Evolutionary conservation across 192 early-diverging fungal species (phyloP).

Genomic region (Piromyces finnis): DNA sequence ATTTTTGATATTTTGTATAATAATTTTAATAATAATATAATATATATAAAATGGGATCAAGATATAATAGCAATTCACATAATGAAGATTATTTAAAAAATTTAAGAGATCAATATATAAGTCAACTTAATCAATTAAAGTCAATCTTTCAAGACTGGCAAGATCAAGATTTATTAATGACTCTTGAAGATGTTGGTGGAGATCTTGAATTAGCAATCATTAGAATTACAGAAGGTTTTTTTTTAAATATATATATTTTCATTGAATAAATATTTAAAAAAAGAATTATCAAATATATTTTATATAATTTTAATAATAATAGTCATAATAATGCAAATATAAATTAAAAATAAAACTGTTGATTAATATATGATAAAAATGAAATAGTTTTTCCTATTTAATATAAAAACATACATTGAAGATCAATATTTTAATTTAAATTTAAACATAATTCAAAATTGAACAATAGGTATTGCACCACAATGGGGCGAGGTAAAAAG

Average conservation of each 20-base stretch:
- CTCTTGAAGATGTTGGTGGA: constrained; percentile 68
- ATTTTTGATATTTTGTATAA: not conserved
- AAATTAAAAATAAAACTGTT: too few species aligned
- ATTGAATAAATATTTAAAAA: too few species aligned
- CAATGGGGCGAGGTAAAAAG: constrained; percentile 82
- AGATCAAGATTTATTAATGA: constrained; percentile 70
- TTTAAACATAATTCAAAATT: constrained; percentile 1
- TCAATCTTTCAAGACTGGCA: constrained; percentile 70
- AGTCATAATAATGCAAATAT: too few species aligned
- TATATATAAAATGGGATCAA: not conserved
- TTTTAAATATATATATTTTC: constrained; percentile 6
- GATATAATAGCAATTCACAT: not conserved
- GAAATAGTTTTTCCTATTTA: too few species aligned
- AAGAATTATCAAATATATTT: too few species aligned
- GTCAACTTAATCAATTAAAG: constrained; percentile 33
- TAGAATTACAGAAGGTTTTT: constrained; percentile 59
- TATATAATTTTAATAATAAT: too few species aligned
- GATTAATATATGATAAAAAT: too few species aligned
- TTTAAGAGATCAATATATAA: constrained; percentile 38
- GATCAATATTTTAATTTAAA: not conserved
- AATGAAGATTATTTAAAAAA: constrained; percentile 31
- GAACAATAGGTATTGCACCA: constrained; percentile 41
- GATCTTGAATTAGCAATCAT: constrained; percentile 63
- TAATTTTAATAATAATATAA: not conserved
- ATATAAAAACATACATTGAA: too few species aligned